A percentile compares a stretch with the other conserved stretches of the same genome.
Conservation (phyloP, 371 early-diverging fungal species). For the Batrachochytrium dendrobatidis region DNA sequence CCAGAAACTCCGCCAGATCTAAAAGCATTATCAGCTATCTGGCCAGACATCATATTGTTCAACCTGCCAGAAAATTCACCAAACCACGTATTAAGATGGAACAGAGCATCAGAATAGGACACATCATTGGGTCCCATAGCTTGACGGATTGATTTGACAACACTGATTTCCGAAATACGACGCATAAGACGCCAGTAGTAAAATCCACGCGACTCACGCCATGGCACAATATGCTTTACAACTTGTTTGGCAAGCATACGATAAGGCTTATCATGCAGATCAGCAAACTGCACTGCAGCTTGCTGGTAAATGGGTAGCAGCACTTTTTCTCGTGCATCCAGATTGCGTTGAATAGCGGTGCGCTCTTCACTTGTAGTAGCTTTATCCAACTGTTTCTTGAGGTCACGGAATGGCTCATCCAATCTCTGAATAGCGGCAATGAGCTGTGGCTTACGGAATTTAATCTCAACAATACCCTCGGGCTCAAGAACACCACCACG, state of each 20-base stretch:
- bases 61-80: slow-evolving; percentile 21
- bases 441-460: slow-evolving; percentile 89
- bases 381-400: slow-evolving; percentile 59
- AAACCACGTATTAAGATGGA: slow-evolving; percentile 28
- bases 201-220: slow-evolving; percentile 75
- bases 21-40: slow-evolving; percentile 16
- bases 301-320: slow-evolving; percentile 88
- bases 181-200: slow-evolving; percentile 91
- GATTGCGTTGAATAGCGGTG: slow-evolving; percentile 54
- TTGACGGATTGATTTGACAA: slow-evolving; percentile 22
- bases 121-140: slow-evolving; percentile 17
- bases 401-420: slow-evolving; percentile 62
- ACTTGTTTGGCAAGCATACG: slow-evolving; percentile 94
- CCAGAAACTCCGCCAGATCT: slow-evolving; percentile 8
- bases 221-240: slow-evolving; percentile 71
- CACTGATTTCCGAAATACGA: slow-evolving; percentile 48
- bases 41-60: slow-evolving; percentile 13
- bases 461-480: slow-evolving; percentile 98
- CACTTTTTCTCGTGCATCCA: slow-evolving; percentile 78
- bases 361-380: slow-evolving; percentile 25
- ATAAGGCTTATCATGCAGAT: slow-evolving; percentile 93
- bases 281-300: slow-evolving; percentile 93
- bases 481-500: slow-evolving; percentile 97
- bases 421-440: slow-evolving; percentile 87
- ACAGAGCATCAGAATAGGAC: slow-evolving; percentile 16